Evolutionary conservation across 108 stramenopile species (phyloP).

Genomic region (Fistulifera solaris): DNA sequence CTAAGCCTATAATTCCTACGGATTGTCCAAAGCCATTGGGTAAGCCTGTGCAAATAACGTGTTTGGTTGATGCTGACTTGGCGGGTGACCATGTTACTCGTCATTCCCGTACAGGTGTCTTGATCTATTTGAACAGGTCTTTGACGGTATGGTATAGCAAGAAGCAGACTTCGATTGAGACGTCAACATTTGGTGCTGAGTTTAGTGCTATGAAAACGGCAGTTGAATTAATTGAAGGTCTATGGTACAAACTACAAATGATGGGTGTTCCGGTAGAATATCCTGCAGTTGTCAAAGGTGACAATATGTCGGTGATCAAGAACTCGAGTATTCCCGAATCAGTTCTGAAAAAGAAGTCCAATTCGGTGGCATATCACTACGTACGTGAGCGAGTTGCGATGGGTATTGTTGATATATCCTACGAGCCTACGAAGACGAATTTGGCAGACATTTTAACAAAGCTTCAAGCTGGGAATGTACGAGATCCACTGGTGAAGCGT

Average conservation of each 20-base stretch:
- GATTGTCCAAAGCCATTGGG: conserved; percentile 27
- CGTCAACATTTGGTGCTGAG: conserved; percentile 44
- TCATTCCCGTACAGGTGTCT: conserved; percentile 38
- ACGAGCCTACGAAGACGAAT: conserved; percentile 22
- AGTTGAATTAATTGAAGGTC: conserved; percentile 25
- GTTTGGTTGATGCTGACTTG: conserved; percentile 48
- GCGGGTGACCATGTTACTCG: conserved; percentile 36
- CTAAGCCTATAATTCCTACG: conserved; percentile 17
- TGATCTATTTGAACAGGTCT: conserved; percentile 43
- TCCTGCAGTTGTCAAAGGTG: conserved; percentile 20
- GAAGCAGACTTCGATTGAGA: conserved; percentile 45
- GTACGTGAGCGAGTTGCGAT: conserved; percentile 28
- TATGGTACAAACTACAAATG: conserved; percentile 54
- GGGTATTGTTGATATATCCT: conserved; percentile 6
- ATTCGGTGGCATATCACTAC: conserved; percentile 37
- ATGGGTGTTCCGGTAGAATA: conserved; percentile 36
- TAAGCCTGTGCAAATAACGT: conserved; percentile 9
- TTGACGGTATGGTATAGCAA: conserved; percentile 39
- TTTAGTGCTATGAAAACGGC: conserved; percentile 30
- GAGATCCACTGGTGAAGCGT: too few species aligned
- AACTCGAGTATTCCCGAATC: conserved; percentile 27
- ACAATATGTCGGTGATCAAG: conserved; percentile 33
- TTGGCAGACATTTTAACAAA: conserved; percentile 37
- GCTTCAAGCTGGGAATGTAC: not conserved
- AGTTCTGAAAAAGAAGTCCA: conserved; percentile 34